phyloP scores from a whole-genome alignment of 176 grass and related monocot species.

The Phoenix dactylifera region DNA sequence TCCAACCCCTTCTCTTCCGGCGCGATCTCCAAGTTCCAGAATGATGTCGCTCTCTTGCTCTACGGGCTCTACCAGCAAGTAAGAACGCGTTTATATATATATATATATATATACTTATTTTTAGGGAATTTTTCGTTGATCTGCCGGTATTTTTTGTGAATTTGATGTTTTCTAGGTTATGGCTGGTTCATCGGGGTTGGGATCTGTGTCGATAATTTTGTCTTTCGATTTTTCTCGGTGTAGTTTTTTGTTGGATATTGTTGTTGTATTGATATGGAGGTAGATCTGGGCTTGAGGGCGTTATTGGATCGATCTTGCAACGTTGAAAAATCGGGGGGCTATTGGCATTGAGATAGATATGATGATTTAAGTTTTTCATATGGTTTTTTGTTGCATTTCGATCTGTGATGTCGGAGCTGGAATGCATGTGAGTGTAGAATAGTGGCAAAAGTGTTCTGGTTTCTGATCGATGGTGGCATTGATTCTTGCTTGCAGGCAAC shows the following conservation, averaged over 20 bases:
- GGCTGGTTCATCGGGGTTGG: background rate
- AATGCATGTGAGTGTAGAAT: no score
- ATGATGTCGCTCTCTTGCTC: conserved; percentile 80
- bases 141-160: background rate
- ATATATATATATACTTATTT: no score
- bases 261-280: background rate
- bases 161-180: background rate
- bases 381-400: no score
- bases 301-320: background rate
- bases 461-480: conserved; percentile 3
- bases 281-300: background rate
- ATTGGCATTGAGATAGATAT: background rate
- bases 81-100: no score
- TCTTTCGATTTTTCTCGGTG: conserved; percentile 6
- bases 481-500: conserved; percentile 42
- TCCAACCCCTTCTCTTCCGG: conserved; percentile 18
- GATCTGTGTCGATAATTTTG: background rate
- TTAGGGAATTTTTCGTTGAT: background rate
- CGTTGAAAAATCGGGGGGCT: background rate
- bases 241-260: conserved; percentile 2
- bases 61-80: conserved; percentile 94
- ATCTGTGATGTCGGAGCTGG: no score
- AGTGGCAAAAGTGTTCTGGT: no score
- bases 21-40: conserved; percentile 67
- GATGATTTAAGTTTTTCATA: background rate